Conservation (phyloP, 208 protist genomes). For the Naegleria gruberi region DNA sequence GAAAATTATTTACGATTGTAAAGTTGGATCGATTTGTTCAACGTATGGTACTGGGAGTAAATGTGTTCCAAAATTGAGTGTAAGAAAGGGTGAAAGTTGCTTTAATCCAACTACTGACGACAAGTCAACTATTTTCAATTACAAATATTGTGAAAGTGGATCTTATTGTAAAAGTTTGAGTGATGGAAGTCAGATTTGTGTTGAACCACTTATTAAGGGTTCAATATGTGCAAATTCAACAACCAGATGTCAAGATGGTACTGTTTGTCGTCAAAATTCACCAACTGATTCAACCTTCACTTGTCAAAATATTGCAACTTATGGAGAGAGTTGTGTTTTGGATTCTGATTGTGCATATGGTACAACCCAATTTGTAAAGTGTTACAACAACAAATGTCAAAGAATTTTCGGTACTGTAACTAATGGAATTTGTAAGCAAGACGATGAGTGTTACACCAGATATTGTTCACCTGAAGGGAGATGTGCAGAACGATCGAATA, state of each 20-base stretch:
- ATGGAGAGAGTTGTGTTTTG: neutral
- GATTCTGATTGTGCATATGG: neutral
- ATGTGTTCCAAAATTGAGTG: neutral
- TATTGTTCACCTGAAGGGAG: neutral
- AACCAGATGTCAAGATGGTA: no score
- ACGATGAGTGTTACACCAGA: neutral
- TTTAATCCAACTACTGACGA: neutral
- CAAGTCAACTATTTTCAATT: no score
- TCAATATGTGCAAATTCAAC: no score
- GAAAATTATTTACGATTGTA: neutral
- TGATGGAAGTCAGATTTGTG: no score
- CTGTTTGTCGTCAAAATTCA: no score
- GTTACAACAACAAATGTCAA: neutral
- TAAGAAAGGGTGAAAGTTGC: neutral
- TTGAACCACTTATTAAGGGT: no score
- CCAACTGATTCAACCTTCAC: no score
- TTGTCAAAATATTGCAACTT: neutral
- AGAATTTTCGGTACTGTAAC: neutral
- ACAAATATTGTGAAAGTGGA: no score
- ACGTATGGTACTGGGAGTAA: neutral
- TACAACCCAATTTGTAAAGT: neutral
- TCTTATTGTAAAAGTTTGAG: no score
- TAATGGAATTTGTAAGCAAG: neutral
- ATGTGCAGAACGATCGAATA: no score
- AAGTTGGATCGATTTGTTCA: neutral